Base-by-base conservation (phyloP, 441 rosid species). In the Pelargonium fulgidum region DNA sequence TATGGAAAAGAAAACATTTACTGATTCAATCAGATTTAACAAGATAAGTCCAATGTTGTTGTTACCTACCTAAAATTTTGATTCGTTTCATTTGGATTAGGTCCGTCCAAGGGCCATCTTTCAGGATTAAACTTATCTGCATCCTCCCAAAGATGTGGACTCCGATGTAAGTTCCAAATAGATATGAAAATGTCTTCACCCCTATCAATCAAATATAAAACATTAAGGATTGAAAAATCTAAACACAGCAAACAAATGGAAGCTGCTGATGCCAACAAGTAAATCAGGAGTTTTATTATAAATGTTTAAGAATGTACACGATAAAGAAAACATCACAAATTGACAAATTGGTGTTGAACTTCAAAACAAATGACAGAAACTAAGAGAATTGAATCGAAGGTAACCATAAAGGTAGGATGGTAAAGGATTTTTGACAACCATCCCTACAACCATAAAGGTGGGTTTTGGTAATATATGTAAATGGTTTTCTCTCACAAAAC, bases 81-180 rank as follows among this genome's bases (percentile, higher is more conserved):
- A 85, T 94, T 94, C 22, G 96, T 90, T 82, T 94, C 99, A 75
- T 91, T 94, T 67, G 99, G 99, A 81, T 87, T 91, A 8, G 94
- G 97, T 63, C 97, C 99, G 69, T 91, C 96, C 44, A 94, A 64
- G 64, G 99, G 96, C 99, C 99, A 94, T 81, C 99, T 90, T 80
- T 94, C 99, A 0, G 99, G 99, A 78, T 83, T 89, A 78, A 94
- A 94, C 78, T 87, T 86, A 39, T 87, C 92, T 0, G 96, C 83
- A 20, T 83, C 87, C 29, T 82, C 87, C 99, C 99, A 94, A 39
- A 76, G 85, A 69, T 79, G 83, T 65, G 97, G 97, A 83, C 97
- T 91, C 64, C 79, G 92, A 80, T 94, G 99, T 33, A 94, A 80
- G 79, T 91, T 94, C 99, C 99, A 91, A 54, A 94, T 78, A 26